Evolutionary conservation across 345 rosid genomes (phyloP).

Genomic region (Eucalyptus pauciflora): DNA sequence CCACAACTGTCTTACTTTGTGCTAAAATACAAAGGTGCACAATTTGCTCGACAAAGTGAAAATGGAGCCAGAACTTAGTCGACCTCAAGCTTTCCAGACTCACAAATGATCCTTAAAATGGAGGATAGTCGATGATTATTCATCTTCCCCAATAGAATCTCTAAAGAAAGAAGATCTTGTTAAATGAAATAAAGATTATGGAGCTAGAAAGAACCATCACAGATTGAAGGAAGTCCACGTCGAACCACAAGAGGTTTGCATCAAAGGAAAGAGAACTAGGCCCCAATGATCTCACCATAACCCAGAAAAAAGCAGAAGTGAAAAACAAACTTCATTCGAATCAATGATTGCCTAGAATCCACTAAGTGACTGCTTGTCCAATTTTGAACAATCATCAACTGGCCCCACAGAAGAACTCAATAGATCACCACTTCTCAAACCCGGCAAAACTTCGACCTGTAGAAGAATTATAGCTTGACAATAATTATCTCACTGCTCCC

Average conservation of each 20-base stretch:
- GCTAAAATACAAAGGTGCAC: no score
- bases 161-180: no score
- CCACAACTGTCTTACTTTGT: no score
- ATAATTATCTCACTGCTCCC: background rate
- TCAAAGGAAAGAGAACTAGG: background rate
- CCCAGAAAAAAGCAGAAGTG: background rate
- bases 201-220: no score
- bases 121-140: no score
- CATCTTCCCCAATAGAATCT: no score
- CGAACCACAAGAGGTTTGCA: background rate
- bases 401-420: background rate
- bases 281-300: background rate
- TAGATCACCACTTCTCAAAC: background rate
- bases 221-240: background rate
- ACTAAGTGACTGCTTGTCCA: background rate
- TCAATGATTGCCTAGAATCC: background rate
- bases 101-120: no score
- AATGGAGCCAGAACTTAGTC: no score
- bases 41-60: no score
- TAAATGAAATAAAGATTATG: no score
- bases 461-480: background rate
- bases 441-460: background rate
- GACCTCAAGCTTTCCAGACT: no score
- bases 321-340: background rate
- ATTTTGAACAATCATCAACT: background rate